phyloP scores from a whole-genome alignment of 768 basidiomycete genomes.

The Guyanaporus albipodus region DNA sequence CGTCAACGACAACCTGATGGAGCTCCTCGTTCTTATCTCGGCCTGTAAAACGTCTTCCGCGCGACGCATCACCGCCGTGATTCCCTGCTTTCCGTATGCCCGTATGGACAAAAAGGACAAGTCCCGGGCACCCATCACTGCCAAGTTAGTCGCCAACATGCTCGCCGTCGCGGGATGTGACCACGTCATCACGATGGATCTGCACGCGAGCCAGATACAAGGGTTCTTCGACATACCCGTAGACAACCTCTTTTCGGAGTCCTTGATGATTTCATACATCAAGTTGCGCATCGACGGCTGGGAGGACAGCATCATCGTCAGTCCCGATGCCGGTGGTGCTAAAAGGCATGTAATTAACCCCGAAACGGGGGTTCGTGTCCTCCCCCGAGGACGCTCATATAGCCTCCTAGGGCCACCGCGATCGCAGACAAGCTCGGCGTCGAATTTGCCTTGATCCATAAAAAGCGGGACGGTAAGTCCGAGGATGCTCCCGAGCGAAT shows the following conservation, averaged over 20 bases:
- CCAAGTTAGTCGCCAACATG: slow-evolving; percentile 99
- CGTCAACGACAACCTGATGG: slow-evolving; percentile 97
- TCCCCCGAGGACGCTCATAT: slow-evolving; percentile 3
- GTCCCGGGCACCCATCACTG: slow-evolving; percentile 92
- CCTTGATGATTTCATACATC: slow-evolving; percentile 92
- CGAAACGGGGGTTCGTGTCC: not conserved
- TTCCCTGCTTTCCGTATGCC: slow-evolving; percentile 96
- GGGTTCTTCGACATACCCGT: slow-evolving; percentile 99
- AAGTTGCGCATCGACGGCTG: slow-evolving; percentile 83
- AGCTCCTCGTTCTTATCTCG: slow-evolving; percentile 96
- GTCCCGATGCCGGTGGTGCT: slow-evolving; percentile 97
- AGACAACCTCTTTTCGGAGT: slow-evolving; percentile 96
- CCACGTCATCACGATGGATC: slow-evolving; percentile 99
- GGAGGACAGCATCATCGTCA: slow-evolving; percentile 86
- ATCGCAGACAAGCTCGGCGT: slow-evolving; percentile 94
- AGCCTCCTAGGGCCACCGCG: slow-evolving; percentile 69
- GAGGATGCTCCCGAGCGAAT: slow-evolving; percentile 70
- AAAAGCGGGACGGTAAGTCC: slow-evolving; percentile 72
- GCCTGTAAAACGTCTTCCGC: slow-evolving; percentile 97
- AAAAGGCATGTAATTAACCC: slow-evolving; percentile 68
- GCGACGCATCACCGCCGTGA: slow-evolving; percentile 92
- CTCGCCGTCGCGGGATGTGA: slow-evolving; percentile 94
- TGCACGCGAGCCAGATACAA: slow-evolving; percentile 97
- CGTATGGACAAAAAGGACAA: slow-evolving; percentile 99
- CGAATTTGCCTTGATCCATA: slow-evolving; percentile 94